Percentiles rank a stretch among this genome's conserved stretches.
Evolutionary conservation across 306 rosid species (phyloP).

Genomic region (Gastrolobium bilobum): DNA sequence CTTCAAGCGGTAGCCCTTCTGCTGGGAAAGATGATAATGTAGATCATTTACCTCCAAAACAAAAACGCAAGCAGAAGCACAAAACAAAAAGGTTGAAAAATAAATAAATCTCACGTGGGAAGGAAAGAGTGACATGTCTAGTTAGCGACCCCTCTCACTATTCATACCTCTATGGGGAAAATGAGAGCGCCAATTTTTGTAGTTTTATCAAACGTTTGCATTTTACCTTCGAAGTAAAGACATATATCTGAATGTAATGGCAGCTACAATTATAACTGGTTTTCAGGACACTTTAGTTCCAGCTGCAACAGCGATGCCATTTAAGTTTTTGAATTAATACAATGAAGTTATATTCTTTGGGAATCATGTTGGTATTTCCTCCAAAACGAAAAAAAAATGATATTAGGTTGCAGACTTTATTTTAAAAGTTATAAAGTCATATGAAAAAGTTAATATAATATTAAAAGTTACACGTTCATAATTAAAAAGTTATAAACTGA

Average conservation of each 20-base stretch:
- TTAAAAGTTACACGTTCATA: too few species aligned
- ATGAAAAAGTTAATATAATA: too few species aligned
- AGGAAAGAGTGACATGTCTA: constrained; percentile 52
- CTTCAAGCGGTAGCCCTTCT: constrained; percentile 43
- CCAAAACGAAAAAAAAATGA: too few species aligned
- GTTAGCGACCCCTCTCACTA: constrained; percentile 25
- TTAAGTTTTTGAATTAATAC: too few species aligned
- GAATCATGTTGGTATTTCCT: too few species aligned
- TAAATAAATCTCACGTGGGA: constrained; percentile 45
- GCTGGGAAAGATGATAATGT: constrained; percentile 52
- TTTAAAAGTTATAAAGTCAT: too few species aligned
- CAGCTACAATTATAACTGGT: not conserved
- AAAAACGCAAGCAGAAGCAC: constrained; percentile 56
- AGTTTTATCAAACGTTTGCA: constrained; percentile 29
- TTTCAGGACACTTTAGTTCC: too few species aligned
- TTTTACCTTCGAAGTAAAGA: not conserved
- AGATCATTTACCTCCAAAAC: constrained; percentile 49
- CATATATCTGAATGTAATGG: constrained; percentile 14
- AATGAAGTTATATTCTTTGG: too few species aligned
- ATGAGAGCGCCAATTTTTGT: constrained; percentile 47
- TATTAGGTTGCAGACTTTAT: too few species aligned
- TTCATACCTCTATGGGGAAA: constrained; percentile 13
- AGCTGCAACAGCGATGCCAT: too few species aligned
- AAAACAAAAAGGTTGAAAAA: constrained; percentile 51
- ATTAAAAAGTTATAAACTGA: too few species aligned